Percentiles rank a stretch among this genome's conserved stretches.
Conservation (phyloP, 345 rosid genomes). For the Salix dunnii region DNA sequence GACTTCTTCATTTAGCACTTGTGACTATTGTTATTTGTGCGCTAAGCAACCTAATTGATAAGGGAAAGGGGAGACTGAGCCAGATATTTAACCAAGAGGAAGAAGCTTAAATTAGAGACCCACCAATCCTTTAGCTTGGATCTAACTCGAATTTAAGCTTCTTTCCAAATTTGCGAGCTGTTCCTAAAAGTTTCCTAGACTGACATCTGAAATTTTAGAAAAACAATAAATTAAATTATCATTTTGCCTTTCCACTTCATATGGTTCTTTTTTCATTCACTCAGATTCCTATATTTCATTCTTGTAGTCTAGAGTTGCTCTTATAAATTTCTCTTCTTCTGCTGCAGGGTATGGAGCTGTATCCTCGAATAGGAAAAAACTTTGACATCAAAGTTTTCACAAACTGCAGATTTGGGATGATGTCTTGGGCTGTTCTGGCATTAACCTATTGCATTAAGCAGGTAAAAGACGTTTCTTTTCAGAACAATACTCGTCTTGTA, state of each 20-base stretch:
- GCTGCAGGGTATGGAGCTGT: conserved; percentile 93
- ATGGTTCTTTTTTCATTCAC: background rate
- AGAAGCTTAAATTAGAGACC: background rate
- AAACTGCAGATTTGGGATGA: conserved; percentile 98
- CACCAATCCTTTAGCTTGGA: background rate
- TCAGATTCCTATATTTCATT: background rate
- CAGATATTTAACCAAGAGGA: background rate
- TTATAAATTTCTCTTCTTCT: conserved; percentile 17
- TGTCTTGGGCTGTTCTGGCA: conserved; percentile 99
- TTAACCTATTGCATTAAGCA: conserved; percentile 98
- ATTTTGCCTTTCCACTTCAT: background rate
- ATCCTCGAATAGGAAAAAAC: conserved; percentile 94
- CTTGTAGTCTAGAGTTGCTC: conserved; percentile 7
- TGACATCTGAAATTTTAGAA: background rate
- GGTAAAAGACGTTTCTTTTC: conserved; percentile 40
- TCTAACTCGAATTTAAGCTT: background rate
- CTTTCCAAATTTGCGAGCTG: background rate
- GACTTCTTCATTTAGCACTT: conserved; percentile 1
- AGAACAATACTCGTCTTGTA: background rate
- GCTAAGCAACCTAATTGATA: background rate
- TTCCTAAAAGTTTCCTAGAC: background rate
- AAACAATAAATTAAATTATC: background rate
- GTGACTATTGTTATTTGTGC: background rate
- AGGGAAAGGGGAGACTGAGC: background rate
- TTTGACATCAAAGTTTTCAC: conserved; percentile 97